Evolutionary conservation across 2,329 filamentous ascomycete species (phyloP).

Genomic region (Reticulascus tulasneorum): DNA sequence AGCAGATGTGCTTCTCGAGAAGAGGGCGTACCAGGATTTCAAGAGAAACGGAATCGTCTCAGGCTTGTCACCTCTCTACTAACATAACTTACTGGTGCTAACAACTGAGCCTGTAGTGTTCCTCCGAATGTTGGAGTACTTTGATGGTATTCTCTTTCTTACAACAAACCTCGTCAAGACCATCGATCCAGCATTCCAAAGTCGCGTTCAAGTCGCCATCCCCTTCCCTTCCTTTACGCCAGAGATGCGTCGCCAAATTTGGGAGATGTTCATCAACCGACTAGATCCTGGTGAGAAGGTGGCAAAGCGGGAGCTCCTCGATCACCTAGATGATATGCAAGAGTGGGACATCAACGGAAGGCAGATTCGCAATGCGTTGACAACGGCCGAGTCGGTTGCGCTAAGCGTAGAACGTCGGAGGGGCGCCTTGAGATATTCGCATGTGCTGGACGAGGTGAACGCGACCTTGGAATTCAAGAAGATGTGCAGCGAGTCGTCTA

Average conservation of each 20-base stretch:
- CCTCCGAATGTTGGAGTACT: conserved; percentile 42
- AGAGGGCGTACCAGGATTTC: conserved; percentile 40
- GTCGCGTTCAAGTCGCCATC: conserved; percentile 43
- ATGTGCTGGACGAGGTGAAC: too few relatives aligned
- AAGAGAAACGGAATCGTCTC: conserved; percentile 45
- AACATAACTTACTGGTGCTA: too few relatives aligned
- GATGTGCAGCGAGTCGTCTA: too few relatives aligned
- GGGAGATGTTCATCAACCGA: conserved; percentile 41
- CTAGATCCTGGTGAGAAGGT: conserved; percentile 17
- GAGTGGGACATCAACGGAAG: conserved; percentile 41
- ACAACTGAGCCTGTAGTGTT: too few relatives aligned
- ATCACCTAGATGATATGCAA: conserved; percentile 29
- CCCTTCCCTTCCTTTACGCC: conserved; percentile 35
- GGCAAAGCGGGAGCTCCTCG: conserved; percentile 11
- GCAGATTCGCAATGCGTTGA: conserved; percentile 44
- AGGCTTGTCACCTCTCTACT: too few relatives aligned
- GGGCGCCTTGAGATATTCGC: too few relatives aligned
- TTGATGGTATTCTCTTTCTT: conserved; percentile 39
- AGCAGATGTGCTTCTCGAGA: conserved; percentile 77
- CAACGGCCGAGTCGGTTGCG: conserved; percentile 40
- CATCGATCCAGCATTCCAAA: conserved; percentile 40
- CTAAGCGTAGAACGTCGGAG: too few relatives aligned
- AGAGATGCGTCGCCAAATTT: conserved; percentile 35
- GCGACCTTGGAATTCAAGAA: too few relatives aligned
- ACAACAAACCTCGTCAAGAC: conserved; percentile 39